Conservation (phyloP, 2,329 filamentous ascomycete genomes). For the Pseudocercospora vitis region DNA sequence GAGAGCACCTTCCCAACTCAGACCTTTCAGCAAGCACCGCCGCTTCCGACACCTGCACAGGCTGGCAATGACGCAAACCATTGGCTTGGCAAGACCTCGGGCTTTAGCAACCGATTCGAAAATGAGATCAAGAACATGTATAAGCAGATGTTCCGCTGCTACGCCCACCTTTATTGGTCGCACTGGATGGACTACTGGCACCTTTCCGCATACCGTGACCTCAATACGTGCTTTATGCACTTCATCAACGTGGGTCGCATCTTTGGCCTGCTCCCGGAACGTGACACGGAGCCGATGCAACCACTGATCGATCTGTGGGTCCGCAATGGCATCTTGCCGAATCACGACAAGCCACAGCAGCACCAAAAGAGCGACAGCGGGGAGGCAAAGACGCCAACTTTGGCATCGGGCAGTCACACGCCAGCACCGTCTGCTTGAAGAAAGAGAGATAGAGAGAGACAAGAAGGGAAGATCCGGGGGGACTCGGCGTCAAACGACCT, state of each 20-base stretch:
- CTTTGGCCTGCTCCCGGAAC: slow-evolving; percentile 73
- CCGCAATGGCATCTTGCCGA: slow-evolving; percentile 79
- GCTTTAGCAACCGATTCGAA: slow-evolving; percentile 56
- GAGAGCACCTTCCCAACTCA: slow-evolving; percentile 87
- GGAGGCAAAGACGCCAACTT: slow-evolving; percentile 13
- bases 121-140: slow-evolving; percentile 75
- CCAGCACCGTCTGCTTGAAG: slow-evolving; percentile 13
- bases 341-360: slow-evolving; percentile 14
- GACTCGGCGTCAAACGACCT: neutral
- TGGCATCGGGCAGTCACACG: slow-evolving; percentile 8
- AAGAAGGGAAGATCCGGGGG: neutral
- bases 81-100: slow-evolving; percentile 89
- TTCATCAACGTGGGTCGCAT: slow-evolving; percentile 69
- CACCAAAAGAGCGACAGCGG: slow-evolving; percentile 7
- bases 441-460: neutral
- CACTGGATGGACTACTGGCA: slow-evolving; percentile 56
- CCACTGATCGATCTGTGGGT: slow-evolving; percentile 90
- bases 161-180: slow-evolving; percentile 54
- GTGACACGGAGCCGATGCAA: slow-evolving; percentile 94
- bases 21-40: slow-evolving; percentile 64
- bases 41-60: slow-evolving; percentile 47
- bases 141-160: slow-evolving; percentile 57
- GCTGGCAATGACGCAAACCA: slow-evolving; percentile 57
- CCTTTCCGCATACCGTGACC: slow-evolving; percentile 49
- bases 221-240: slow-evolving; percentile 56